Evolutionary conservation across 2,329 filamentous ascomycete species (phyloP), one percentile per base, ranked within the genome.

Genomic region (Phialemonium atrogriseum): DNA sequence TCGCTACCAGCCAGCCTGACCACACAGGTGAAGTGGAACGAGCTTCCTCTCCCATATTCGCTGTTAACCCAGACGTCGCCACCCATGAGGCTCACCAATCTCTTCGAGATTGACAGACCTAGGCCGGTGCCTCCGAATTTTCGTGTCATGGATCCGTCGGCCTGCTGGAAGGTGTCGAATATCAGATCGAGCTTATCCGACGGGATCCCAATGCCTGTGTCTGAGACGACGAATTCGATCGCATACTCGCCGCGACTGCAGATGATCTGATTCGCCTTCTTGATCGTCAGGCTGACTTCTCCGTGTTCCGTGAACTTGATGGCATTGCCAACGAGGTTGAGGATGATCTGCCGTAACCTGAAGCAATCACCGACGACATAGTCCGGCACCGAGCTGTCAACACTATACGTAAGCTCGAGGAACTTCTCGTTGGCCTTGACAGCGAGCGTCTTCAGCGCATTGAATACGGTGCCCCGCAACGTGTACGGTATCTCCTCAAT

Each of bases 261-360:
- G 24, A 77, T 68, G 28, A 79, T 72, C 28, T 78, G 70, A 39
- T 75, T 68, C 18, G 84, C 64, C 50, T 74, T 68, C 44, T 80
- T 78, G 46, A 96, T 95, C n/a, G 83, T 87, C 32, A 96, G 76
- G 56, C 88, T 93, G 48, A 98, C 91, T 56, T 94, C 87, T 39
- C 91, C 91, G 48, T 93, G 82, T 58, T 96, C 89, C 4, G 91
- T 96, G 57, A 98, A 98, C 55, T 98, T 98, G 68, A 98, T 95
- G 34, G 91, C 89, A 50, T 98, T 98, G 51, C 91, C 91, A 33
- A 96, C 89, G 35, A 98, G 67, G 59, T 98, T 98, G 35, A 96
- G 73, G 40, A 96, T 95, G 47, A 98, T 94, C 60, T 98, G 91
- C 41, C 89, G 79, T 35, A 96, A 66, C 58, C 91, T 82, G 80